Base-by-base conservation (phyloP, 306 rosid genomes). In the Cucumis cinereus region DNA sequence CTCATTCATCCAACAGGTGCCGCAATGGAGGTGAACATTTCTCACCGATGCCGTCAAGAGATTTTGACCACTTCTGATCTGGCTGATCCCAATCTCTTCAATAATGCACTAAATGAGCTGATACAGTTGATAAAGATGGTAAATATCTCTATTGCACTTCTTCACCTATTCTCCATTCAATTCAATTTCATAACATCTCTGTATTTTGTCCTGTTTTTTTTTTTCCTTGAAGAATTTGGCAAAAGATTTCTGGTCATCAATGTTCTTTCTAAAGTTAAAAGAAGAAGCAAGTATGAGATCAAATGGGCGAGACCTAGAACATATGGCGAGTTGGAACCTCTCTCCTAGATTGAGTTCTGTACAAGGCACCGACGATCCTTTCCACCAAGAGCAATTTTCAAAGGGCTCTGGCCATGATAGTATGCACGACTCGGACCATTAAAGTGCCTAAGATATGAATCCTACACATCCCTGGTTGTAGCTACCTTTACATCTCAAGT, bases 301-400 rank as follows among this genome's bases (percentile, higher is more conserved):
- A 10, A 83, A 84, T 26, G 90, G 82, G 83, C 82, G 73, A 24
- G 97, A 85, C 60, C 78, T 85, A 66, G 92, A 90, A 81, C 95
- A 83, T 77, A 81, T 90, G 82, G 79, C 89, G 15, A 83, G 89
- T 8, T 94, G 91, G 93, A 88, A 88, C 84, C 81, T 81, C 76
- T 92, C 97, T 74, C 95, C 99, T 20, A 84, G 99, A 84, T 76
- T 87, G 87, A 94, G 99, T 84, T 85, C 93, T 50, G 96, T 92
- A 53, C 91, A 79, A 24, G 93, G 95, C 53, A 45, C 82, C 28
- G 97, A 94, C 68, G 97, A 94, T 63, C 99, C 99, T 71, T 94
- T 92, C 75, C 89, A 88, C 82, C 97, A 91, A 77, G 97, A 91
- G 24, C 83, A 87, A 77, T 80, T 78, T 72, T 75, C 80, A 4